phyloP scores from a whole-genome alignment of 495 filamentous ascomycete species.

The Penicillium verhagenii region DNA sequence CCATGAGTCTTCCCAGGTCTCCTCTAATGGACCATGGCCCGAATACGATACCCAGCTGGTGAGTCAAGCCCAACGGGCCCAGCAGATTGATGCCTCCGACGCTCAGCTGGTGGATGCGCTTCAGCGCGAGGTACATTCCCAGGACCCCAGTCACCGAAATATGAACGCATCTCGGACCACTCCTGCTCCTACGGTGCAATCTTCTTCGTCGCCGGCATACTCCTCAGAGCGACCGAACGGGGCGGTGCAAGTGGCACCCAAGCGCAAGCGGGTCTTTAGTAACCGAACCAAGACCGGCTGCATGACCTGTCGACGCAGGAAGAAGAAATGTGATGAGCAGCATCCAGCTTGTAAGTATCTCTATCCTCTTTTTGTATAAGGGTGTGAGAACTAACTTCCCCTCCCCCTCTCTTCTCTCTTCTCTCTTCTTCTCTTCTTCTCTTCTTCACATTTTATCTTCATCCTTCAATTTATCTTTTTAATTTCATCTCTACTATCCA shows the following conservation, averaged over 20 bases:
- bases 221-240: constrained; percentile 36
- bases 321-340: constrained; percentile 98
- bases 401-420: neutral
- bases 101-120: constrained; percentile 50
- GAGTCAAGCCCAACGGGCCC: constrained; percentile 43
- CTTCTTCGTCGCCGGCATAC: constrained; percentile 36
- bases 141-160: constrained; percentile 34
- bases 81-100: constrained; percentile 52
- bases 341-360: constrained; percentile 80
- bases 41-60: constrained; percentile 44
- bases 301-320: constrained; percentile 88
- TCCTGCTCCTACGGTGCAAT: constrained; percentile 36
- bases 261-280: constrained; percentile 86
- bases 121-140: constrained; percentile 47
- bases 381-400: too few species aligned
- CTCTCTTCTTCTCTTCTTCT: neutral
- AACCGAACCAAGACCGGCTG: constrained; percentile 98
- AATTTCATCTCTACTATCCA: too few species aligned
- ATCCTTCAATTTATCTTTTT: too few species aligned
- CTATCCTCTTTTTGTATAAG: too few species aligned
- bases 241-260: constrained; percentile 66
- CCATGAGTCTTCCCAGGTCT: constrained; percentile 31
- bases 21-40: constrained; percentile 36
- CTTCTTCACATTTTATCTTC: too few species aligned
- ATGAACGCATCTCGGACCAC: constrained; percentile 32